These are phyloP conservation scores for Isatis lusitanica DNA, from an alignment of 441 rosid species.

Conservation along the genomic window DNA sequence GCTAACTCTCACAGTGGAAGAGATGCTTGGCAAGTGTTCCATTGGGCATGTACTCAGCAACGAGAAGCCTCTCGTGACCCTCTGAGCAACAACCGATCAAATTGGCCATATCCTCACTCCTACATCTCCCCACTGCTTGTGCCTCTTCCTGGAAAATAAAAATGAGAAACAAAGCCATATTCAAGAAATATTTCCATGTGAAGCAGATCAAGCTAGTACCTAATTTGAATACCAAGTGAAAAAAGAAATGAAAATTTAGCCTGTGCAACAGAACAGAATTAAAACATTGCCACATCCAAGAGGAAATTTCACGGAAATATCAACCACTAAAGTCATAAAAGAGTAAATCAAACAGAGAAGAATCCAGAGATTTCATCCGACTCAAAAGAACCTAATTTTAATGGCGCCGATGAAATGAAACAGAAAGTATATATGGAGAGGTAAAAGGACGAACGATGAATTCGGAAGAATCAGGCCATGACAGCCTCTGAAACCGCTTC, in stretches of 20 bases:
- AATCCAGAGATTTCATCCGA: background rate
- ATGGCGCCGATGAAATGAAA: background rate
- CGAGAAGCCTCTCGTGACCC: conserved; percentile 67
- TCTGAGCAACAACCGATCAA: conserved; percentile 69
- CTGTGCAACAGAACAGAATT: conserved; percentile 1
- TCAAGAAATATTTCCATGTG: background rate
- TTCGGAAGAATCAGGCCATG: conserved; percentile 72
- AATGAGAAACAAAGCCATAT: background rate
- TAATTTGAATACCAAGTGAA: background rate
- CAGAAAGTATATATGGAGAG: background rate
- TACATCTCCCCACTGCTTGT: conserved; percentile 57
- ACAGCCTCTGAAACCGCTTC: conserved; percentile 63
- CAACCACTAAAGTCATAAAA: background rate
- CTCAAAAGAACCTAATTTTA: background rate
- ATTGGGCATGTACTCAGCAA: conserved; percentile 70
- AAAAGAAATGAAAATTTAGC: background rate
- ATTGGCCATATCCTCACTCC: conserved; percentile 66
- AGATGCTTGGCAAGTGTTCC: conserved; percentile 76
- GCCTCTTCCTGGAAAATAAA: conserved; percentile 56
- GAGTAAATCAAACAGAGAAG: background rate
- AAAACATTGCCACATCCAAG: conserved; percentile 18
- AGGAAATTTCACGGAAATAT: background rate
- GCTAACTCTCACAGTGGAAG: conserved; percentile 53
- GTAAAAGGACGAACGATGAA: conserved; percentile 49
- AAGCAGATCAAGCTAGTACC: background rate